phyloP scores from a whole-genome alignment of 768 basidiomycete species.

The Panaeolus cyanescens region DNA sequence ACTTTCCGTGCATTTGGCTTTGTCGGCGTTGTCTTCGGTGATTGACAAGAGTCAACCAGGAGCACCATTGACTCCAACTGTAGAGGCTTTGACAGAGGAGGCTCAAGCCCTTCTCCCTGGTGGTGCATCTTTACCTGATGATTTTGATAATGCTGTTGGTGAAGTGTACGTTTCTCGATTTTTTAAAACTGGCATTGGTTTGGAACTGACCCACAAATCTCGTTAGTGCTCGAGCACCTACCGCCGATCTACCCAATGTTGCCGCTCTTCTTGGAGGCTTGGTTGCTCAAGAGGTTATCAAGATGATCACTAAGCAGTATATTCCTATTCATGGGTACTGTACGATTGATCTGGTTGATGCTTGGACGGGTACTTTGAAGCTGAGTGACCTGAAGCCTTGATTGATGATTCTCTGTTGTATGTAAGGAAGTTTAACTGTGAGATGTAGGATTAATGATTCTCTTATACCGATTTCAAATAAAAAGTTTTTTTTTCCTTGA shows the following conservation, averaged over 20 bases:
- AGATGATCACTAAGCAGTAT: conserved; percentile 96
- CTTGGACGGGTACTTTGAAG: neutral
- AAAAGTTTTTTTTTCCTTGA: too few species aligned
- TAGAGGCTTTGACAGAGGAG: conserved; percentile 53
- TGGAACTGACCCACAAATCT: too few species aligned
- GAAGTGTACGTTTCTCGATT: conserved; percentile 65
- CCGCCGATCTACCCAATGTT: conserved; percentile 88
- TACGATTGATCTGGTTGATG: conserved; percentile 79
- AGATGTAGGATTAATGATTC: too few species aligned
- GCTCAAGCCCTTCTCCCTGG: conserved; percentile 53
- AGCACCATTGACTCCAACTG: conserved; percentile 36
- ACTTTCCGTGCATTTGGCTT: conserved; percentile 68
- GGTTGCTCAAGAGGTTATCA: conserved; percentile 96
- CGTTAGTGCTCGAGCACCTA: conserved; percentile 73
- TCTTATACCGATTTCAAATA: too few species aligned
- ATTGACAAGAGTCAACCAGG: conserved; percentile 27
- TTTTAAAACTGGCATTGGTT: conserved; percentile 15
- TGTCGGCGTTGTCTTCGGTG: conserved; percentile 58
- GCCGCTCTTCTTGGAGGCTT: conserved; percentile 93
- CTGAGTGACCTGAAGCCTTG: neutral
- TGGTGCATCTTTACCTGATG: conserved; percentile 51
- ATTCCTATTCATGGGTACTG: conserved; percentile 86
- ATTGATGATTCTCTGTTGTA: too few species aligned
- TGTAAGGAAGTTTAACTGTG: too few species aligned
- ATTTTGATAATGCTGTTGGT: conserved; percentile 61